Evolutionary conservation across 1,284 basidiomycete species (phyloP).

Genomic region (Leccinum angustisporum): DNA sequence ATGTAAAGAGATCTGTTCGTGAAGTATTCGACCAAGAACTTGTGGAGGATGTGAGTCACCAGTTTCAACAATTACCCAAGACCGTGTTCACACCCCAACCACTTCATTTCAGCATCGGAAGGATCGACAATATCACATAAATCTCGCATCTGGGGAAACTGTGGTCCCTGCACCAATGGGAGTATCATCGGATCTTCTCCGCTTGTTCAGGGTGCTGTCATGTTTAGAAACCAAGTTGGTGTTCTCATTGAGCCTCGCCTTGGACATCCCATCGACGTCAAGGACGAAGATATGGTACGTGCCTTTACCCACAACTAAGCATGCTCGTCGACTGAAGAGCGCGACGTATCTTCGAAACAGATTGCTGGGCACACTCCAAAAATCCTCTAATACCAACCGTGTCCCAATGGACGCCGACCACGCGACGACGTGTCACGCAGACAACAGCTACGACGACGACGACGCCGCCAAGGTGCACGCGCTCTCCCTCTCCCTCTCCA

Average conservation of each 20-base stretch:
- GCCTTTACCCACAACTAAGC: background rate
- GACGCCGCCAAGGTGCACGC: no score
- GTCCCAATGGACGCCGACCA: no score
- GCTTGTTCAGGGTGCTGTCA: background rate
- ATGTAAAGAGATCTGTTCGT: constrained; percentile 19
- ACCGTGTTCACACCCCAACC: no score
- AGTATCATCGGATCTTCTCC: background rate
- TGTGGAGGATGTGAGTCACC: constrained; percentile 17
- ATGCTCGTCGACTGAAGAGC: background rate
- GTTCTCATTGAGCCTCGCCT: background rate
- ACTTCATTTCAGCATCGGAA: background rate
- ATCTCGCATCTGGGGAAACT: background rate
- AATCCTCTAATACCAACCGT: constrained; percentile 5
- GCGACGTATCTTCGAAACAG: no score
- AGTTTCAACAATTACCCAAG: no score
- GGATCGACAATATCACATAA: background rate
- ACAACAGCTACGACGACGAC: no score
- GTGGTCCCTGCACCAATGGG: background rate
- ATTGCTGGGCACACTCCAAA: constrained; percentile 18
- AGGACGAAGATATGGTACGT: background rate
- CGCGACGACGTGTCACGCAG: no score
- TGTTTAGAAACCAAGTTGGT: background rate
- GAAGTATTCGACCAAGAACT: constrained; percentile 19
- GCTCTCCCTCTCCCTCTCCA: no score
- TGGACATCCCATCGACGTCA: background rate